These are phyloP conservation scores for Darksidea phi DNA, from an alignment of 495 filamentous ascomycete species.

Conservation along the genomic window DNA sequence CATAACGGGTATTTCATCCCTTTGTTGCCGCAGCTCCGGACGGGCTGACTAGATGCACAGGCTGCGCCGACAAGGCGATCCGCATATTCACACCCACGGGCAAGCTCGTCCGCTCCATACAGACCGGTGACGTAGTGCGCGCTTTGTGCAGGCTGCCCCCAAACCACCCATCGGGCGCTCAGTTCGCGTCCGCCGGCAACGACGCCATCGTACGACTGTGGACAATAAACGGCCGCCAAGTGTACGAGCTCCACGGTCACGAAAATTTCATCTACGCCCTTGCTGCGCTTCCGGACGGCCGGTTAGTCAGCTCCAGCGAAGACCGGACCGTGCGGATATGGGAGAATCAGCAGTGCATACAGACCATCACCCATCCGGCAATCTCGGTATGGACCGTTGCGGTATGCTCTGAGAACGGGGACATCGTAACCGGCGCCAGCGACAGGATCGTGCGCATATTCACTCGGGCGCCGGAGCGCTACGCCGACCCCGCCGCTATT, in stretches of 20 bases:
- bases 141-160: conserved; percentile 79
- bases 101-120: conserved; percentile 63
- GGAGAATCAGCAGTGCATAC: conserved; percentile 76
- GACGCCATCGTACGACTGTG: conserved; percentile 83
- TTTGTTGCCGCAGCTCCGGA: neutral
- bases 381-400: conserved; percentile 95
- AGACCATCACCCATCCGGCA: conserved; percentile 96
- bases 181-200: conserved; percentile 87
- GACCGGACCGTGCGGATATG: conserved; percentile 90
- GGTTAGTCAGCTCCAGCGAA: conserved; percentile 87
- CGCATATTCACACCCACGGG: conserved; percentile 73
- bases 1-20: conserved; percentile 64
- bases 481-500: conserved; percentile 59
- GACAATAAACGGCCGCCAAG: conserved; percentile 69
- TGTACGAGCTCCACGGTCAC: conserved; percentile 78
- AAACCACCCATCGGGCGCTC: conserved; percentile 72
- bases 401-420: conserved; percentile 73
- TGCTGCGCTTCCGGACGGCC: conserved; percentile 71
- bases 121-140: conserved; percentile 79
- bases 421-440: conserved; percentile 90
- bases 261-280: conserved; percentile 96
- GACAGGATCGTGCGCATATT: conserved; percentile 86
- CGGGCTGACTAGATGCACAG: conserved; percentile 40
- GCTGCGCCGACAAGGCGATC: conserved; percentile 84
- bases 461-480: conserved; percentile 67